phyloP scores from a whole-genome alignment of 1,284 basidiomycete species.

The Irpex rosettiformis region DNA sequence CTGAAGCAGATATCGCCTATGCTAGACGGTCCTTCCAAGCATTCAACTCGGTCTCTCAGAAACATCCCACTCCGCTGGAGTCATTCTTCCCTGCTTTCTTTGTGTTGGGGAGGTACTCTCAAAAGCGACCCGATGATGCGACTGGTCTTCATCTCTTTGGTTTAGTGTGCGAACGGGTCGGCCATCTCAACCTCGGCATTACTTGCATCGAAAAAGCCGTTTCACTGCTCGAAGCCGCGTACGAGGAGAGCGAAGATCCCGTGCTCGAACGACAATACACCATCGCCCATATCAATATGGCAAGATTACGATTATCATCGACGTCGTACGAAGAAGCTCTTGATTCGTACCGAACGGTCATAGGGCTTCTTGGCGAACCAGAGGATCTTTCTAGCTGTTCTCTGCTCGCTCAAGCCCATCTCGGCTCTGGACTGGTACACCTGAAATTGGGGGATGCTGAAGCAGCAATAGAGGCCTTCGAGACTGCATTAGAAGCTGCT shows the following conservation, averaged over 20 bases:
- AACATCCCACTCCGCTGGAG: slow-evolving; percentile 33
- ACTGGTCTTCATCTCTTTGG: slow-evolving; percentile 84
- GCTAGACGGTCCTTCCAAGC: slow-evolving; percentile 61
- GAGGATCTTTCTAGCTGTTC: slow-evolving; percentile 35
- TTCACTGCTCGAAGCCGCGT: slow-evolving; percentile 76
- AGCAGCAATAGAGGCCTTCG: slow-evolving; percentile 62
- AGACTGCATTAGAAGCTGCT: slow-evolving; percentile 59
- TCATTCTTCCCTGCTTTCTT: slow-evolving; percentile 75
- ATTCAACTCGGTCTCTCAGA: slow-evolving; percentile 28
- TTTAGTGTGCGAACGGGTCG: slow-evolving; percentile 83
- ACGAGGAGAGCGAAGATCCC: slow-evolving; percentile 84
- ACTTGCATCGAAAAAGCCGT: slow-evolving; percentile 66
- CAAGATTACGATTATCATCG: slow-evolving; percentile 67
- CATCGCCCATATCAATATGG: slow-evolving; percentile 82
- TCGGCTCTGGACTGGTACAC: slow-evolving; percentile 70
- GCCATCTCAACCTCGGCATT: slow-evolving; percentile 63
- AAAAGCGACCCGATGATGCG: slow-evolving; percentile 65
- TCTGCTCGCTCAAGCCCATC: slow-evolving; percentile 62
- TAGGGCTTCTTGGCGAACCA: slow-evolving; percentile 62
- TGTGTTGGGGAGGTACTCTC: slow-evolving; percentile 75
- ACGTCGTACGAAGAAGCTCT: slow-evolving; percentile 59
- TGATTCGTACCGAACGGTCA: slow-evolving; percentile 70
- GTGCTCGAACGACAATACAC: slow-evolving; percentile 77
- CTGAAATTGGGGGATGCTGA: slow-evolving; percentile 67
- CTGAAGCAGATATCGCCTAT: slow-evolving; percentile 83